Evolutionary conservation across 2,329 filamentous ascomycete genomes (phyloP).

Genomic region (Pseudogymnoascus sp.): DNA sequence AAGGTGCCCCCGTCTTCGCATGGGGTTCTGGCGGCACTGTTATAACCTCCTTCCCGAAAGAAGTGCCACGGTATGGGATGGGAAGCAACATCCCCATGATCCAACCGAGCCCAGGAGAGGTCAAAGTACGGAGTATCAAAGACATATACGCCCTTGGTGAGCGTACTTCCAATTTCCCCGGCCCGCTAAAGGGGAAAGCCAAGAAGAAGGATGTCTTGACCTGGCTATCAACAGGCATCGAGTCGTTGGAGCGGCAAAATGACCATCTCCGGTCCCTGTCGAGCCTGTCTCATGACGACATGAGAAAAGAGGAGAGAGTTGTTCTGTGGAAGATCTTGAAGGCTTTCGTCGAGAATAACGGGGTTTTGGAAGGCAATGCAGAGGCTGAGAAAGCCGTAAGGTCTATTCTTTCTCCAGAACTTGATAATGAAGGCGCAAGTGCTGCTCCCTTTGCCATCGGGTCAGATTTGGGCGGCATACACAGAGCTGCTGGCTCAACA

Average conservation of each 20-base stretch:
- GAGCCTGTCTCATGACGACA: slow-evolving; percentile 51
- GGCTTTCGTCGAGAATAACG: slow-evolving; percentile 79
- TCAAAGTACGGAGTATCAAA: slow-evolving; percentile 68
- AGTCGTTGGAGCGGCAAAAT: slow-evolving; percentile 53
- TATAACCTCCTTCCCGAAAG: slow-evolving; percentile 78
- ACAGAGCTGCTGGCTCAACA: slow-evolving; percentile 25
- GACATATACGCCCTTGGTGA: slow-evolving; percentile 65
- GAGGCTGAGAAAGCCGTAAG: slow-evolving; percentile 67
- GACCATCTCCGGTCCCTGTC: slow-evolving; percentile 34
- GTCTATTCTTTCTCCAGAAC: slow-evolving; percentile 58
- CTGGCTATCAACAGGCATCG: slow-evolving; percentile 75
- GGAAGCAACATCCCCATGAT: slow-evolving; percentile 62
- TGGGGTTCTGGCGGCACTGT: slow-evolving; percentile 84
- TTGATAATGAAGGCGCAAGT: slow-evolving; percentile 25
- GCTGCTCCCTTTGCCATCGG: slow-evolving; percentile 28
- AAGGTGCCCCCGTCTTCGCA: slow-evolving; percentile 73
- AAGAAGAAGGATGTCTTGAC: slow-evolving; percentile 89
- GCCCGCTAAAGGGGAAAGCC: slow-evolving; percentile 76
- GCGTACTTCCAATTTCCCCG: slow-evolving; percentile 72
- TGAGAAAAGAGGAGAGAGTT: slow-evolving; percentile 68
- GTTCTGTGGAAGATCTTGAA: slow-evolving; percentile 82
- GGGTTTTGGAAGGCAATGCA: slow-evolving; percentile 63
- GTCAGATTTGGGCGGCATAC: slow-evolving; percentile 32
- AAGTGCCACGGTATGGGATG: slow-evolving; percentile 76
- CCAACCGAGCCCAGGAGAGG: slow-evolving; percentile 71